Conservation (phyloP, 2,329 filamentous ascomycete species). For the Rhynchosporium secalis region DNA sequence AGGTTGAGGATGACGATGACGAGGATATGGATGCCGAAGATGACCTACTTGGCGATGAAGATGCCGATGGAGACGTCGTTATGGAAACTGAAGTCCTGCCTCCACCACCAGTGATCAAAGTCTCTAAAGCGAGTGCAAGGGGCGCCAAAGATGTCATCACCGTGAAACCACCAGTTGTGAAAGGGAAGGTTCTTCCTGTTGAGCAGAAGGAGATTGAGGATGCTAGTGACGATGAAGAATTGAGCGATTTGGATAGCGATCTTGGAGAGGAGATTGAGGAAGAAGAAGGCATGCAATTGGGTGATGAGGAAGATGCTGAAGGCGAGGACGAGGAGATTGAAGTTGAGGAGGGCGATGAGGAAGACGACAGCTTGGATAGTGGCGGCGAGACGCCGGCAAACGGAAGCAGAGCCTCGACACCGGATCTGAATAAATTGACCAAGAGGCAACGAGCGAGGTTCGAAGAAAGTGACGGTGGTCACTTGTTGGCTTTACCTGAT, state of each 20-base stretch:
- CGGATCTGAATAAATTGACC: constrained; percentile 66
- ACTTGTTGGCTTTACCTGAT: constrained; percentile 48
- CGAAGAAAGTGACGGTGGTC: constrained; percentile 50
- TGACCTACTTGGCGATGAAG: constrained; percentile 46
- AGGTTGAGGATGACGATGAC: constrained; percentile 32
- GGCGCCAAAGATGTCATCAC: constrained; percentile 33
- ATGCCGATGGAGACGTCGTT: constrained; percentile 46
- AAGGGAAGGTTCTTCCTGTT: constrained; percentile 30
- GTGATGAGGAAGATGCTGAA: constrained; percentile 44
- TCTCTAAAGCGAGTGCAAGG: constrained; percentile 33
- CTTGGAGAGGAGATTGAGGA: constrained; percentile 49
- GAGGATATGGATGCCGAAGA: constrained; percentile 42
- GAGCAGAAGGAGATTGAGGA: constrained; percentile 38
- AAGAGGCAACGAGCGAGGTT: constrained; percentile 64
- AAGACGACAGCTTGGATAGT: constrained; percentile 40
- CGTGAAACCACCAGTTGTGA: constrained; percentile 31
- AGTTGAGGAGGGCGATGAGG: constrained; percentile 43
- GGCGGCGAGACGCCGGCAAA: constrained; percentile 46
- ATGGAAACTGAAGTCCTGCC: constrained; percentile 38
- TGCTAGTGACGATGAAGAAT: constrained; percentile 40
- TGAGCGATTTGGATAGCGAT: constrained; percentile 40
- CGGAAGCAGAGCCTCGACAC: constrained; percentile 56
- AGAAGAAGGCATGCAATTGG: constrained; percentile 47
- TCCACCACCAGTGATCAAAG: constrained; percentile 37
- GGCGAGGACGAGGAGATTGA: constrained; percentile 50